Evolutionary conservation across 371 early-diverging fungal genomes (phyloP).

Genomic region (Apophysomyces sp.): DNA sequence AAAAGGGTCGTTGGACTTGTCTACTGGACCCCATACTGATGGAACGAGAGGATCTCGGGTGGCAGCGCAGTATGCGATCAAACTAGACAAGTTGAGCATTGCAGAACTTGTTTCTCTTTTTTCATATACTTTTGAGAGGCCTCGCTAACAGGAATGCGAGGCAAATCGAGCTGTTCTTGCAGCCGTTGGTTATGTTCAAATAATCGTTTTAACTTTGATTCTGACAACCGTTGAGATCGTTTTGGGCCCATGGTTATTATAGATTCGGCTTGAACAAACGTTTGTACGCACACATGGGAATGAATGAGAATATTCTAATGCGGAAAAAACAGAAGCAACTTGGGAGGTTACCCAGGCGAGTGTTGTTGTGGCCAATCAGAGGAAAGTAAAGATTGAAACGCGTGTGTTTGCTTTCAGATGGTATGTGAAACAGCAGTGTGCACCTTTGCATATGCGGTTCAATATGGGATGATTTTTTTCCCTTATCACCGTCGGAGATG

Average conservation of each 20-base stretch:
- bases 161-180: constrained; percentile 76
- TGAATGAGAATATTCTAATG: background rate
- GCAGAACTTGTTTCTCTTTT: background rate
- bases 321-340: background rate
- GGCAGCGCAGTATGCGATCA: constrained; percentile 53
- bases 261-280: background rate
- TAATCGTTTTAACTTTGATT: constrained; percentile 72
- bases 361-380: background rate
- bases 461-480: no score
- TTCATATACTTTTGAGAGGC: constrained; percentile 37
- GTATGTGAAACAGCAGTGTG: no score
- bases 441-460: no score
- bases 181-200: constrained; percentile 75
- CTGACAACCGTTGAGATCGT: constrained; percentile 46
- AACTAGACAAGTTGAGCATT: constrained; percentile 21
- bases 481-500: no score
- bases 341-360: background rate
- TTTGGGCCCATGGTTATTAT: constrained; percentile 8
- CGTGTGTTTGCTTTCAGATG: background rate
- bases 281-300: background rate
- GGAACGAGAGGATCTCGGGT: constrained; percentile 73
- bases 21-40: constrained; percentile 75
- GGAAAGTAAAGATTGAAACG: background rate
- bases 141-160: constrained; percentile 78
- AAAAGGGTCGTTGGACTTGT: constrained; percentile 82